Base-by-base conservation (phyloP, 345 rosid genomes). In the Citrus mangshanensis region DNA sequence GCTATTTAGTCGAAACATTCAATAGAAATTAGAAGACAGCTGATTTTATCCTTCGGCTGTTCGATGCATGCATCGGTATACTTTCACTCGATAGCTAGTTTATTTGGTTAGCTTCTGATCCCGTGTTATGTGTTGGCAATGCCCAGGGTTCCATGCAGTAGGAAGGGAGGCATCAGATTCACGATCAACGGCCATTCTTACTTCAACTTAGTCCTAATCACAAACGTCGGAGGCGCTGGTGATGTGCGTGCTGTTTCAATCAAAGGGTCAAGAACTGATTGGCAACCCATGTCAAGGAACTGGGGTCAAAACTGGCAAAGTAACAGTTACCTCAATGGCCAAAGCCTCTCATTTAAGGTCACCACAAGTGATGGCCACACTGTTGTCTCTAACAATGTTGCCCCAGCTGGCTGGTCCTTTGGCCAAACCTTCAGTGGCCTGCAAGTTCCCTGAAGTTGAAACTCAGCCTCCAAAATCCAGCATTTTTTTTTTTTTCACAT, bases 281-380 rank as follows among this genome's bases (percentile, higher is more conserved):
- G 94, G 92, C 86, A 84, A 64, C 80, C 84, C 68, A 83, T 90
- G 90, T 87, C 90, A 56, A 81, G 91, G 25, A 90, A 89, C 54
- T 90, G 91, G 90, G 93, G 89, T 0, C 92, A 90, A n/a, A 90
- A 90, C 65, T 89, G 91, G 92, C 92, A 90, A 78, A 86, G 84
- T 84, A 89, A 90, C 79, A 42, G 38, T 54, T 80, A 83, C 4
- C 75, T 90, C 0, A 73, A 86, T 1, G 89, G 90, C 55, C 92
- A 90, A 73, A 85, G 85, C 78, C 83, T 89, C 42, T 88, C 90
- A 35, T 90, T 89, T 30, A 86, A 72, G 80, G 89, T 90, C 4
- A 85, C 84, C 30, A 85, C 85, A 12, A 85, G 89, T 28, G 91
- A 87, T 64, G 88, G 92, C 27, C 82, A 79, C 42, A 83, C 81